Conservation (phyloP, 2,329 filamentous ascomycete genomes). For the Metarhizium guizhouense region DNA sequence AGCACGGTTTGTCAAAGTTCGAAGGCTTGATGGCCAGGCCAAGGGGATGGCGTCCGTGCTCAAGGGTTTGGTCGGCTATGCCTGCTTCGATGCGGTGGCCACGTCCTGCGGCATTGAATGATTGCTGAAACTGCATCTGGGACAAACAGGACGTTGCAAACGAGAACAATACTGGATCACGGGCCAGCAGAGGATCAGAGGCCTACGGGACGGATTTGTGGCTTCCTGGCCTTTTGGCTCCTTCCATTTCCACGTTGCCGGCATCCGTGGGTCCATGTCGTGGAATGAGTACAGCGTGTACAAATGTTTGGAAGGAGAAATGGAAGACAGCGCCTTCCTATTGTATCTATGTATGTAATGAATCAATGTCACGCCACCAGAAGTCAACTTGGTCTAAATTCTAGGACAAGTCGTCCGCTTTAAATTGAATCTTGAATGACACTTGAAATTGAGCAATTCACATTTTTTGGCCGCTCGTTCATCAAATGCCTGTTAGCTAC, state of each 20-base stretch:
- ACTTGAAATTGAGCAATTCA: background rate
- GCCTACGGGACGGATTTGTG: no score
- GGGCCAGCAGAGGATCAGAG: background rate
- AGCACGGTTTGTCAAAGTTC: background rate
- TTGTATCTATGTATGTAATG: background rate
- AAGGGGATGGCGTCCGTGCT: background rate
- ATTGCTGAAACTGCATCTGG: no score
- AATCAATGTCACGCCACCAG: background rate
- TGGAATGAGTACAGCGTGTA: background rate
- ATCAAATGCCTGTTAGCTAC: background rate
- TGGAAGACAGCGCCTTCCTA: no score
- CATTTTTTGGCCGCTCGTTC: background rate
- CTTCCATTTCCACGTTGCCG: background rate
- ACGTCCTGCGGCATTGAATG: no score
- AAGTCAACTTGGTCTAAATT: background rate
- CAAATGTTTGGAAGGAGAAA: no score
- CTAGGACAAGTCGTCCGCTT: background rate
- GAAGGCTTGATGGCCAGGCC: background rate
- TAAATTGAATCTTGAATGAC: background rate
- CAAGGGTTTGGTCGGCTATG: background rate
- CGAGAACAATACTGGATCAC: background rate
- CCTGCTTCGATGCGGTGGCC: no score
- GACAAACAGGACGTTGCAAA: background rate
- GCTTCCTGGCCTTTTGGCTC: background rate
- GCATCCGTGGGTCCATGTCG: background rate